These are phyloP conservation scores for Trichodelitschia bisporula DNA, from an alignment of 495 filamentous ascomycete genomes.

Conservation along the genomic window DNA sequence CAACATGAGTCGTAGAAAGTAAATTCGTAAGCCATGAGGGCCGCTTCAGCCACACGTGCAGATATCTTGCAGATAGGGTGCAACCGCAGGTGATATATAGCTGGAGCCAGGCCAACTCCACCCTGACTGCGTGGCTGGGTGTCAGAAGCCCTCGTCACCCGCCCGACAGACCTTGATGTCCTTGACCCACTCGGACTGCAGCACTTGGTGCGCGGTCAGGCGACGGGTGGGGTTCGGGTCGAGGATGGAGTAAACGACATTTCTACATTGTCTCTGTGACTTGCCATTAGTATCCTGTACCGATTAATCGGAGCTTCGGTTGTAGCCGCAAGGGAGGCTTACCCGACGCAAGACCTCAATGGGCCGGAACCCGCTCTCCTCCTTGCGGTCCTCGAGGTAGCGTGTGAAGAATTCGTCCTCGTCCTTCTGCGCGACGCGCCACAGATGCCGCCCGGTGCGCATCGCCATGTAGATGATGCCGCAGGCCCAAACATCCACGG, in stretches of 20 bases:
- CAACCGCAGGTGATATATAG: too few species aligned
- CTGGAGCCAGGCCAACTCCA: too few species aligned
- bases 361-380: slow-evolving; percentile 84
- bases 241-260: slow-evolving; percentile 95
- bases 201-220: slow-evolving; percentile 84
- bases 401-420: slow-evolving; percentile 93
- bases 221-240: slow-evolving; percentile 84
- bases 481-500: slow-evolving; percentile 93
- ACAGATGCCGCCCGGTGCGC: slow-evolving; percentile 86
- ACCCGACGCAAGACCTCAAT: slow-evolving; percentile 92
- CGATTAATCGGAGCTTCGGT: too few species aligned
- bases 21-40: too few species aligned
- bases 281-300: slow-evolving; percentile 1
- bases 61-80: too few species aligned
- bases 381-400: slow-evolving; percentile 74
- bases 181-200: slow-evolving; percentile 95
- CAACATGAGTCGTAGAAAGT: too few species aligned
- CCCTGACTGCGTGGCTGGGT: too few species aligned
- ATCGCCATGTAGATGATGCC: slow-evolving; percentile 99
- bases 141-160: slow-evolving; percentile 67
- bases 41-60: too few species aligned
- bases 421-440: slow-evolving; percentile 84
- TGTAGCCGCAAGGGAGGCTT: too few species aligned
- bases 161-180: slow-evolving; percentile 93
- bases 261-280: slow-evolving; percentile 77